These are phyloP conservation scores for Diaporthe eres DNA, from an alignment of 2,329 filamentous ascomycete species.

Conservation along the genomic window DNA sequence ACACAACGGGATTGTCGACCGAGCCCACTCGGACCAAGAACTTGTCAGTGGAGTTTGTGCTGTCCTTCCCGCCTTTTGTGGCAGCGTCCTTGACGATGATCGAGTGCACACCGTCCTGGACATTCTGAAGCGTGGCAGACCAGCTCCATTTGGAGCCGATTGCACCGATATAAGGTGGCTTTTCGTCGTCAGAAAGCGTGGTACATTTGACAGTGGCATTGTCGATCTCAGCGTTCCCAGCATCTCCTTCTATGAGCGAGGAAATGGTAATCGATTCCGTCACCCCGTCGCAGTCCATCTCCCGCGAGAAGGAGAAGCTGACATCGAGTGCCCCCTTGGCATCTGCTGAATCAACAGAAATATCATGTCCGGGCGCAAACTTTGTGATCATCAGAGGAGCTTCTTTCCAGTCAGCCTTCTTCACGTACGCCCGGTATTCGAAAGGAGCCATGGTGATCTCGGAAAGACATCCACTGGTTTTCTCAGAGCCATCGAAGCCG, in stretches of 20 bases:
- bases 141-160: slow-evolving; percentile 69
- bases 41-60: slow-evolving; percentile 69
- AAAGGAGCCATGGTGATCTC: slow-evolving; percentile 67
- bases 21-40: slow-evolving; percentile 74
- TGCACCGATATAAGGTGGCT: slow-evolving; percentile 61
- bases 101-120: slow-evolving; percentile 72
- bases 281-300: slow-evolving; percentile 72
- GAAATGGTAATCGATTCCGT: slow-evolving; percentile 63
- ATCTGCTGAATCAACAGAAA: slow-evolving; percentile 62
- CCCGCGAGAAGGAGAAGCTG: slow-evolving; percentile 69
- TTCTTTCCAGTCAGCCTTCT: slow-evolving; percentile 61
- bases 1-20: slow-evolving; percentile 71
- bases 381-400: slow-evolving; percentile 72
- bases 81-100: slow-evolving; percentile 69
- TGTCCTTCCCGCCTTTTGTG: slow-evolving; percentile 55
- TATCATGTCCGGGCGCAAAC: slow-evolving; percentile 73
- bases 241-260: slow-evolving; percentile 64
- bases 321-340: slow-evolving; percentile 51
- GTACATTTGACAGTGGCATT: slow-evolving; percentile 60
- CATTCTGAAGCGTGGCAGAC: slow-evolving; percentile 65
- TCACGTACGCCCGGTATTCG: slow-evolving; percentile 73
- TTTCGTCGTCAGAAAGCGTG: slow-evolving; percentile 52
- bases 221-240: slow-evolving; percentile 59
- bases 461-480: slow-evolving; percentile 68
- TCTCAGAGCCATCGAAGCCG: slow-evolving; percentile 60